phyloP scores from a whole-genome alignment of 192 early-diverging fungal species.

The Coemansia erecta region DNA sequence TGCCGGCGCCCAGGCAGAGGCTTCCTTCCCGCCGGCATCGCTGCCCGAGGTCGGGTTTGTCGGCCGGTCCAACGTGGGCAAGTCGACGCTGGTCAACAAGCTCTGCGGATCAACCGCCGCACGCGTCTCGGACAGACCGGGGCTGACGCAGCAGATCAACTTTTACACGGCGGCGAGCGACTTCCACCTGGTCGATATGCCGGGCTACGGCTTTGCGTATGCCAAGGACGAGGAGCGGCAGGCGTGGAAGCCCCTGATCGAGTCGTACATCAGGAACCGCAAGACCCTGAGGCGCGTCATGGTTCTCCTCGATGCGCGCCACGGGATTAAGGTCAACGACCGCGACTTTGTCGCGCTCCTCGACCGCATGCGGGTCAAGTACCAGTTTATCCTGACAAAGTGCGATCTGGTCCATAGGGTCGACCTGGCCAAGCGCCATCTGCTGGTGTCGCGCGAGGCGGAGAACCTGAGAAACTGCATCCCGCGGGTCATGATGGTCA shows the following conservation, averaged over 20 bases:
- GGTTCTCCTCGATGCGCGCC: constrained; percentile 75
- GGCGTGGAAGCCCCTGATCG: constrained; percentile 67
- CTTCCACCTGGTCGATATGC: constrained; percentile 76
- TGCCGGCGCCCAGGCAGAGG: constrained; percentile 41
- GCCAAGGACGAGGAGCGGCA: constrained; percentile 59
- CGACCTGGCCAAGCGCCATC: constrained; percentile 62
- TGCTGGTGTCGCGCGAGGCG: constrained; percentile 53
- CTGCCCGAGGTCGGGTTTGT: constrained; percentile 54
- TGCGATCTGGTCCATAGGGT: constrained; percentile 66
- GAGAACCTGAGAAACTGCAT: constrained; percentile 37
- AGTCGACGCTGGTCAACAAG: constrained; percentile 72
- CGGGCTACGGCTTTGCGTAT: constrained; percentile 80
- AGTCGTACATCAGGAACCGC: constrained; percentile 60
- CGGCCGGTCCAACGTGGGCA: constrained; percentile 78
- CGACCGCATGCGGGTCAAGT: constrained; percentile 38
- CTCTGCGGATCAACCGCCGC: constrained; percentile 61
- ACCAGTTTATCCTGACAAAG: constrained; percentile 61
- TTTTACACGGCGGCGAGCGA: constrained; percentile 66
- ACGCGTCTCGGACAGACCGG: constrained; percentile 69
- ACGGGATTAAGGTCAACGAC: constrained; percentile 59
- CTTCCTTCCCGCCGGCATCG: constrained; percentile 39
- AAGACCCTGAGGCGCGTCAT: constrained; percentile 60
- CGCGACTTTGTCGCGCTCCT: constrained; percentile 46
- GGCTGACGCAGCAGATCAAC: constrained; percentile 78
- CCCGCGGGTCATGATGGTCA: constrained; percentile 61